A percentile compares a stretch with the other conserved stretches of the same genome.
Evolutionary conservation across 2,329 filamentous ascomycete genomes (phyloP).

Genomic region (Metarhizium brunneum): DNA sequence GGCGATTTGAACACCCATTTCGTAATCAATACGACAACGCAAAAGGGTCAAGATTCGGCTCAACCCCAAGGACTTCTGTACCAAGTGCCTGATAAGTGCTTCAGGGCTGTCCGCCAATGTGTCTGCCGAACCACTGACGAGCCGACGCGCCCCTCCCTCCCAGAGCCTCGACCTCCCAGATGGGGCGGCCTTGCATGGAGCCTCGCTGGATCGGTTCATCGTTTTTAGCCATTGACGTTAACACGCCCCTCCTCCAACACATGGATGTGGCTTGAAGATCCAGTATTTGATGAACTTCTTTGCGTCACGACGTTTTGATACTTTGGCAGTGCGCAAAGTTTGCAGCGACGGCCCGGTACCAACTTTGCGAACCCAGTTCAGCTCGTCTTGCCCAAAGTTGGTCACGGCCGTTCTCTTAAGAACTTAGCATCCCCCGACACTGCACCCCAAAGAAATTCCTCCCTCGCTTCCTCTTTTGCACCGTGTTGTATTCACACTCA

Average conservation of each 20-base stretch:
- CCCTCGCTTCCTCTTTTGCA: background rate
- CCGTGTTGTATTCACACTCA: background rate
- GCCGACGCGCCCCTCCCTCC: background rate
- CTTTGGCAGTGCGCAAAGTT: background rate
- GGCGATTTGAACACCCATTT: no score
- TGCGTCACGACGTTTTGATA: background rate
- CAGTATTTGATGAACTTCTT: background rate
- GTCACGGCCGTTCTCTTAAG: background rate
- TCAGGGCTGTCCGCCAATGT: background rate
- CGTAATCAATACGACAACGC: no score
- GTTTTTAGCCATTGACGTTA: background rate
- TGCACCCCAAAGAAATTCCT: no score
- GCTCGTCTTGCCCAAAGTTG: background rate
- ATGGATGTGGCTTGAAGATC: constrained; percentile 3
- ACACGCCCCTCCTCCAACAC: background rate
- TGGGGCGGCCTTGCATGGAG: background rate
- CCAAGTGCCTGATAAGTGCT: background rate
- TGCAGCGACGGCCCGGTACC: background rate
- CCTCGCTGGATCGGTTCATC: background rate
- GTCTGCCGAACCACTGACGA: background rate
- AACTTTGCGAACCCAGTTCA: background rate
- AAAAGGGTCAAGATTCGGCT: no score
- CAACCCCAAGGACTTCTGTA: background rate
- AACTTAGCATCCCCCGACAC: background rate
- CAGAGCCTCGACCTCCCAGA: background rate